Evolutionary conservation across 129 eudicot genomes (phyloP), one percentile per base, ranked within the genome.

Genomic region (Helichrysum umbraculigerum): DNA sequence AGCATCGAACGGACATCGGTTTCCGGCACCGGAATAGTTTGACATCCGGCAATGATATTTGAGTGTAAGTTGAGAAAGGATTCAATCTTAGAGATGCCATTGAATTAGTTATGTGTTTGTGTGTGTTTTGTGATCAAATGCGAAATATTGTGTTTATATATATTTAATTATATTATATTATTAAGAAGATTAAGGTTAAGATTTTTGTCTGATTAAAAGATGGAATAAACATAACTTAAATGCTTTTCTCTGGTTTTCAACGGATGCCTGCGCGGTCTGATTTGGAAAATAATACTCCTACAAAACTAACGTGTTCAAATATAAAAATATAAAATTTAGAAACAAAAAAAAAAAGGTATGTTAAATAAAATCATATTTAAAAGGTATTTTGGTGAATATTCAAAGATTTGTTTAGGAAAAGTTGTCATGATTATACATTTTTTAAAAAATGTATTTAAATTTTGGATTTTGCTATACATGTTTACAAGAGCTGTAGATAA

Each of bases 1-100:
- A 64, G 79, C 96, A 89, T 29, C 84, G 82, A 67, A 87, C 78
- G 34, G 78, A 79, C 14, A 59, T 44, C 57, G 83, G 72, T 54
- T 81, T 85, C 81, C 70, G 85, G 68, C 54, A 70, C 33, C 81
- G 75, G 75, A 67, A 61, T 17, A 81, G 70, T 17, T 65, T 75
- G 37, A 83, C 60, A 9, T 77, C 80, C 77, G 89, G 87, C 17
- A 70, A 32, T 22, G 73, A 81, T 29, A 77, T 78, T 12, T 69
- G 77, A 1, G 78, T 29, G 37, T 29, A 50, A 33, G 79, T 47
- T 22, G 86, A 67, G 47, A 86, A 47, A 25, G 81, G 68, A 69
- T 68, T 66, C 25, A 73, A 60, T 68, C 33, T 81, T 2, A 79
- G 78, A 39, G 89, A 52, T 10, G 82, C 71, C 82, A 78, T 78